A percentile compares a stretch with the other conserved stretches of the same genome.
These are phyloP conservation scores for Effrenium voratum DNA, from an alignment of 73 alveolate species.

Conservation along the genomic window DNA sequence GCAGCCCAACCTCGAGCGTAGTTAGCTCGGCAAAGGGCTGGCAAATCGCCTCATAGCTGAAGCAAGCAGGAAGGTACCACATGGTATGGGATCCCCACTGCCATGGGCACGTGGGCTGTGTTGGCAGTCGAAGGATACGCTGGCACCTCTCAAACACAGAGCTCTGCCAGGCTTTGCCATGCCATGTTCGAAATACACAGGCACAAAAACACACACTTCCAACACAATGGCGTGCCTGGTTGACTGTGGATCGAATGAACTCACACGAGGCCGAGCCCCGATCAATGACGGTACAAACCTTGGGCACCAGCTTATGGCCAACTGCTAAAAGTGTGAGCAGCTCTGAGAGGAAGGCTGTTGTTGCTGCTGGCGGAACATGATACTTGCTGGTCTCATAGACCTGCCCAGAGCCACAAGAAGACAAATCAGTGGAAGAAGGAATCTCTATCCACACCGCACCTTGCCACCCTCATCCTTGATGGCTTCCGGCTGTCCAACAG, in stretches of 20 bases:
- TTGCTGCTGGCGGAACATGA: conserved; percentile 88
- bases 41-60: conserved; percentile 36
- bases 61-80: neutral
- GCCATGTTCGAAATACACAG: neutral
- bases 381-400: conserved; percentile 74
- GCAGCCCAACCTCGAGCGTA: conserved; percentile 7
- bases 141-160: conserved; percentile 43
- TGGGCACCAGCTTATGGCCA: neutral
- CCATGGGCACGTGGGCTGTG: conserved; percentile 86
- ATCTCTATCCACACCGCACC: conserved; percentile 5
- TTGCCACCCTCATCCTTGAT: conserved; percentile 86
- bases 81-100: neutral
- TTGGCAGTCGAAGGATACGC: conserved; percentile 84
- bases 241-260: conserved; percentile 76
- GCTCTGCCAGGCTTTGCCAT: neutral
- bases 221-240: neutral
- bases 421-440: neutral
- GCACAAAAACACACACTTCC: neutral
- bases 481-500: conserved; percentile 90
- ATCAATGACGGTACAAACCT: conserved; percentile 78
- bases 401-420: neutral
- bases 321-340: neutral
- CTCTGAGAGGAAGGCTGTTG: neutral
- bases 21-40: conserved; percentile 88
- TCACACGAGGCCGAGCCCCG: conserved; percentile 83